Base-by-base conservation (phyloP, 2,329 filamentous ascomycete genomes). In the Cylindrodendrum hubeiense region DNA sequence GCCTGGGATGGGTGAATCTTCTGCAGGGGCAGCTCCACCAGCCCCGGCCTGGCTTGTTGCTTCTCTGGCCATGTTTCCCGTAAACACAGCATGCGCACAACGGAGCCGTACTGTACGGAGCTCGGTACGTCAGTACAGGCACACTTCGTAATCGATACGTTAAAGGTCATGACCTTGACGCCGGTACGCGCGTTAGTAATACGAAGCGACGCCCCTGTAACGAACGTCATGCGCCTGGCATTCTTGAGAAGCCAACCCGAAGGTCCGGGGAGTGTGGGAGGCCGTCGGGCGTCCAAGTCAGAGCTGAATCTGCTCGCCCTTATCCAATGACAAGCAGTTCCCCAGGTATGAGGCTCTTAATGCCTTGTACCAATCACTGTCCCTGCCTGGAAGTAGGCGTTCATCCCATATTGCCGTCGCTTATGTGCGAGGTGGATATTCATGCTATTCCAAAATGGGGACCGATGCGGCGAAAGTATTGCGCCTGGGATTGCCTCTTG, bases 301-400 rank as follows among this genome's bases (percentile, higher is more conserved):
- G 41, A 55, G 33, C 37, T 44, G 37, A 44, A 43, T 19, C 8
- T 22, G 43, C 17, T 44, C 55, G 49, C 51, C 34, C 30, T 33
- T 15, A 59, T 44, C 49, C 50, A 64, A 59, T 64, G 39, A 34
- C 43, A 43, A 44, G 17, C 41, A 50, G 28, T 50, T 54, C 34
- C n/a, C 17, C 34, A 13, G 43, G 21, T 43, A 33, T 54, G 55
- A 59, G 30, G 55, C 44, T 59, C 61, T 58, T 44, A 21, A 47
- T 22, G n/a, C 43, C 28, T 47, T 24, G 50, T 44, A 34, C 55
- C 61, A 64, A 64, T 63, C 55, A 55, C 30, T 15, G 28, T 9
- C 33, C 33, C 39, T 22, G 30, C 5, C 28, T 43, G 47, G 34
- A 59, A 13, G 26, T 49, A 22, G 49, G 49, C n/a, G 60, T 59